Percentiles rank a stretch among this genome's conserved stretches.
Evolutionary conservation across 805 yeast species (phyloP).

Genomic region (Candida taoyuanica): DNA sequence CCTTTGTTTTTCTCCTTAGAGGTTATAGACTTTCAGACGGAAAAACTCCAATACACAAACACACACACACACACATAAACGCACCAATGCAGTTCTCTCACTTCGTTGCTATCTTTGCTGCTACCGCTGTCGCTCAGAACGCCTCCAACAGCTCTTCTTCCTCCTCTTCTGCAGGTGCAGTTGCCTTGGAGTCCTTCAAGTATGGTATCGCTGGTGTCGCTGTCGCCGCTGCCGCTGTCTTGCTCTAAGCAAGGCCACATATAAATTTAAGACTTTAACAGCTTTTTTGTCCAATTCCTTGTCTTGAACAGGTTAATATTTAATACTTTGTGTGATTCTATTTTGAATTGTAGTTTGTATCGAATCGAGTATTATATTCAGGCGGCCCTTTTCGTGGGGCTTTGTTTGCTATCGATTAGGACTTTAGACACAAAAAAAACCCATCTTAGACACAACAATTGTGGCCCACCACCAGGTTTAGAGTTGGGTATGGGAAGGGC

Average conservation of each 20-base stretch:
- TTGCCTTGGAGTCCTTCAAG: constrained; percentile 12
- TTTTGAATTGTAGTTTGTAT: too few relatives aligned
- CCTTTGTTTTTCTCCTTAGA: background rate
- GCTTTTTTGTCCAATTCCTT: too few relatives aligned
- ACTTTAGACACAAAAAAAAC: too few relatives aligned
- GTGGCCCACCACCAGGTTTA: too few relatives aligned
- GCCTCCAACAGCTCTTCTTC: constrained; percentile 7
- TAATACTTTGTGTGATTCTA: background rate
- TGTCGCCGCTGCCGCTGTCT: constrained; percentile 16
- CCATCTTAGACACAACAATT: too few relatives aligned
- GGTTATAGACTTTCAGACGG: too few relatives aligned
- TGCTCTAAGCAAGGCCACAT: too few relatives aligned
- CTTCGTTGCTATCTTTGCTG: constrained; percentile 15
- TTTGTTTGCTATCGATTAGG: too few relatives aligned
- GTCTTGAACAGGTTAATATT: background rate
- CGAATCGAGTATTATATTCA: too few relatives aligned
- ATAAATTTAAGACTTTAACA: too few relatives aligned
- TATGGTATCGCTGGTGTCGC: constrained; percentile 15
- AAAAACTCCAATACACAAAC: background rate
- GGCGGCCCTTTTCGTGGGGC: too few relatives aligned
- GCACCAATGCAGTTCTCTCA: constrained; percentile 12
- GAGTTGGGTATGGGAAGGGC: too few relatives aligned
- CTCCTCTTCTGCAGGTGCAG: constrained; percentile 14
- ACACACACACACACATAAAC: background rate
- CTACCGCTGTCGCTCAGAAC: constrained; percentile 14